Evolutionary conservation across 148 eudicot genomes (phyloP).

Genomic region (Rhododendron mucronatum): DNA sequence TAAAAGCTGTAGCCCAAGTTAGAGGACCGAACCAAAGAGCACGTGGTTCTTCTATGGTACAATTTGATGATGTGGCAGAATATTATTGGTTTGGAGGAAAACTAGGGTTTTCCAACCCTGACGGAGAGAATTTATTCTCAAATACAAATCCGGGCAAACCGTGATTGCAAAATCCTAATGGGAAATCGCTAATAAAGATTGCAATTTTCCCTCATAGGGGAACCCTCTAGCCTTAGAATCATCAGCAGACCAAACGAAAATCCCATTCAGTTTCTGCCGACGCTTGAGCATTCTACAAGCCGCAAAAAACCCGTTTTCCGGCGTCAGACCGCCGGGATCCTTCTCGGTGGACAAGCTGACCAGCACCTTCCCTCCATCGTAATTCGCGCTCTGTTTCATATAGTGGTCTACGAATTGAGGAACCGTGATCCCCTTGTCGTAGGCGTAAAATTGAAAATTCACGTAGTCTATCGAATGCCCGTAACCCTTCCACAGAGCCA

Average conservation of each 20-base stretch:
- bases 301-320: constrained; percentile 19
- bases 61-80: too few species aligned
- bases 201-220: constrained; percentile 18
- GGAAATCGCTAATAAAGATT: too few species aligned
- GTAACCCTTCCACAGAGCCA: constrained; percentile 30
- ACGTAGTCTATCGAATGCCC: constrained; percentile 32
- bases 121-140: too few species aligned
- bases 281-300: constrained; percentile 25
- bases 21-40: too few species aligned
- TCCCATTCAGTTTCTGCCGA: constrained; percentile 21
- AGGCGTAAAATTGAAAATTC: constrained; percentile 34
- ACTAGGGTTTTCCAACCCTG: too few species aligned
- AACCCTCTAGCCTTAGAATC: constrained; percentile 24
- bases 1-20: too few species aligned
- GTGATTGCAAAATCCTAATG: too few species aligned
- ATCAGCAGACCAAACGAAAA: constrained; percentile 35
- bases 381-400: constrained; percentile 15
- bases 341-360: constrained; percentile 15
- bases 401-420: constrained; percentile 17
- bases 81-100: too few species aligned
- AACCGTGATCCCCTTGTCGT: constrained; percentile 10
- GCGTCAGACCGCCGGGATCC: constrained; percentile 20
- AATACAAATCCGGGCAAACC: too few species aligned
- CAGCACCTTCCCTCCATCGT: constrained; percentile 24
- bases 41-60: too few species aligned